Evolutionary conservation across 1,139 yeast genomes (phyloP).

Genomic region (Blastobotrys arbuscula): DNA sequence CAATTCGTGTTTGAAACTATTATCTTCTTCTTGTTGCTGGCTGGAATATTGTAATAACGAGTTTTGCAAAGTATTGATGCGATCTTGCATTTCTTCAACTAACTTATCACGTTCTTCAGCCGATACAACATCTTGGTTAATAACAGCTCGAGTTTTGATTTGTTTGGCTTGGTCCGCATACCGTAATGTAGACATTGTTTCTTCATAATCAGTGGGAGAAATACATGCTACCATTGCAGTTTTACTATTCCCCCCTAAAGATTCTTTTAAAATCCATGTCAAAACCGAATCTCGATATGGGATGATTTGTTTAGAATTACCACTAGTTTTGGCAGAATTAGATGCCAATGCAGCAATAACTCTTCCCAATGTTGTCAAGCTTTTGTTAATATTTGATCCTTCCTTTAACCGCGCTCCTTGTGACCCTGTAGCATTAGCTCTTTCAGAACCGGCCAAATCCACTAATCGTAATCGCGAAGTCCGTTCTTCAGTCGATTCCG

Average conservation of each 20-base stretch:
- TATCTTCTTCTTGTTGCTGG: conserved; percentile 26
- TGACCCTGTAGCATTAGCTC: conserved; percentile 58
- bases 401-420: conserved; percentile 64
- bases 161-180: conserved; percentile 72
- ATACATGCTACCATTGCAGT: conserved; percentile 73
- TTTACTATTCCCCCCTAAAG: conserved; percentile 67
- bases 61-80: conserved; percentile 36
- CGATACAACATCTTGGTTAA: conserved; percentile 41
- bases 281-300: conserved; percentile 71
- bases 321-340: conserved; percentile 16
- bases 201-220: conserved; percentile 72
- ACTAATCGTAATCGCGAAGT: conserved; percentile 64
- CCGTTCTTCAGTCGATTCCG: conserved; percentile 49
- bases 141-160: conserved; percentile 56
- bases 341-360: conserved; percentile 60
- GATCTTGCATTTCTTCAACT: conserved; percentile 39
- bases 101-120: conserved; percentile 36
- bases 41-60: conserved; percentile 25
- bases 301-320: conserved; percentile 34
- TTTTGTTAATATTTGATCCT: conserved; percentile 69
- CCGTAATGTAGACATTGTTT: conserved; percentile 63
- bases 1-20: conserved; percentile 29
- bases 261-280: conserved; percentile 68
- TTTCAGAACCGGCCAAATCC: conserved; percentile 79
- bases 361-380: conserved; percentile 69